Evolutionary conservation across 2,329 filamentous ascomycete genomes (phyloP).

Genomic region (Pseudopithomyces maydicus): DNA sequence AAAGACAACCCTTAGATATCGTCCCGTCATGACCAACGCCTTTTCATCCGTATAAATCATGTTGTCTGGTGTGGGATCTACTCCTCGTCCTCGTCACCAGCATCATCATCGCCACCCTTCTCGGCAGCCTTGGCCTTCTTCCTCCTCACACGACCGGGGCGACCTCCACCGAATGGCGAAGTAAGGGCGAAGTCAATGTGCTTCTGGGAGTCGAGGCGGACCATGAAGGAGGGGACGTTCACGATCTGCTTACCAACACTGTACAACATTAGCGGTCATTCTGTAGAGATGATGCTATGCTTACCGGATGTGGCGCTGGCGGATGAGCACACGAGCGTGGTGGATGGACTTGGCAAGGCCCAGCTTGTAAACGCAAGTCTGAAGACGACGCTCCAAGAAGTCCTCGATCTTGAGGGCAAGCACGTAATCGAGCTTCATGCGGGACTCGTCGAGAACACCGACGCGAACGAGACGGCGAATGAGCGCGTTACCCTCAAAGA

Average conservation of each 20-base stretch:
- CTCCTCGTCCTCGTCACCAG: conserved; percentile 87
- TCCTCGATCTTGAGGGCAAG: conserved; percentile 98
- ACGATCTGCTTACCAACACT: conserved; percentile 6
- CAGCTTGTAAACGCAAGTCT: conserved; percentile 99
- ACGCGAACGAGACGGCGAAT: conserved; percentile 99
- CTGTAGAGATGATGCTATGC: conserved; percentile 16
- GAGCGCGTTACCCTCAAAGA: conserved; percentile 99
- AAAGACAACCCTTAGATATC: conserved; percentile 34
- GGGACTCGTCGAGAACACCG: conserved; percentile 99
- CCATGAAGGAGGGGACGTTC: conserved; percentile 96
- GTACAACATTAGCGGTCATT: background rate
- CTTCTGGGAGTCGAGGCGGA: conserved; percentile 99
- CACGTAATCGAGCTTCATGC: conserved; percentile 99
- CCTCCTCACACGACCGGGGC: conserved; percentile 95
- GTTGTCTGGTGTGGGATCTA: conserved; percentile 37
- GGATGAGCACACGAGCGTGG: conserved; percentile 99
- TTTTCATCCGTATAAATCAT: conserved; percentile 40
- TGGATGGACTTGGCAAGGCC: conserved; percentile 99
- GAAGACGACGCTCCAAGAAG: conserved; percentile 99
- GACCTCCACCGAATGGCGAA: conserved; percentile 96
- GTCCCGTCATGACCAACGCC: conserved; percentile 45
- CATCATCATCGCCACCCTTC: conserved; percentile 78
- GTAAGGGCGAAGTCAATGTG: conserved; percentile 99
- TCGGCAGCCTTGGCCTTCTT: conserved; percentile 99
- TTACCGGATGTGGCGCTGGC: conserved; percentile 95